Evolutionary conservation across 371 early-diverging fungal species (phyloP).

Genomic region (Mycotypha africana): DNA sequence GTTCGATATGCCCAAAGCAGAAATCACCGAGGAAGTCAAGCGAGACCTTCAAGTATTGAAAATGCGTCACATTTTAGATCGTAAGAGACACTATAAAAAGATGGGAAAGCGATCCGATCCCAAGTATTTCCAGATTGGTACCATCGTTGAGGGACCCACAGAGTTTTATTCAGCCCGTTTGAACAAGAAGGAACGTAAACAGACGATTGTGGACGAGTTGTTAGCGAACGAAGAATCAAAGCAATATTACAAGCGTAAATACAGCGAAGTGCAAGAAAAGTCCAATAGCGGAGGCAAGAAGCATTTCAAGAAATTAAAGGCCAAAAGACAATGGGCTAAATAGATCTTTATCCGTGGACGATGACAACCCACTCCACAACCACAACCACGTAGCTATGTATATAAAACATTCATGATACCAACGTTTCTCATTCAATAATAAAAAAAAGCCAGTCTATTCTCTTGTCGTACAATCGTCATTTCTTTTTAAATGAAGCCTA

Average conservation of each 20-base stretch:
- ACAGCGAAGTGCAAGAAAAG: constrained; percentile 66
- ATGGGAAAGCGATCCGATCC: constrained; percentile 66
- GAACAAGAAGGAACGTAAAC: constrained; percentile 78
- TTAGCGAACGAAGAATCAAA: constrained; percentile 70
- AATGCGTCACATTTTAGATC: constrained; percentile 86
- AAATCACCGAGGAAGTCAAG: constrained; percentile 82
- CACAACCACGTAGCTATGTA: too few relatives aligned
- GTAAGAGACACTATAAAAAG: constrained; percentile 89
- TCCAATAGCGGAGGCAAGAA: constrained; percentile 58
- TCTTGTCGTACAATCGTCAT: too few relatives aligned
- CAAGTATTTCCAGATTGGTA: constrained; percentile 92
- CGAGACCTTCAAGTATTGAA: constrained; percentile 84
- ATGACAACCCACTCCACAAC: too few relatives aligned
- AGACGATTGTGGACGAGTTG: constrained; percentile 84
- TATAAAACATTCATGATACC: too few relatives aligned
- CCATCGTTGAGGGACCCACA: constrained; percentile 81
- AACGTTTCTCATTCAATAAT: too few relatives aligned
- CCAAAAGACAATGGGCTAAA: constrained; percentile 19
- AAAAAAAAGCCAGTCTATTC: neutral
- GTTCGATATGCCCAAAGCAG: constrained; percentile 90
- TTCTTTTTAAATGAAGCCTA: too few relatives aligned
- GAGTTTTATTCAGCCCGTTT: constrained; percentile 86
- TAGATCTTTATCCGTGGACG: neutral
- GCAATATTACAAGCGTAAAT: constrained; percentile 83
- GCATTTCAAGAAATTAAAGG: constrained; percentile 49